Percentiles rank a stretch among this genome's conserved stretches.
Conservation (phyloP, 192 early-diverging fungal genomes). For the Coemansia sp. region DNA sequence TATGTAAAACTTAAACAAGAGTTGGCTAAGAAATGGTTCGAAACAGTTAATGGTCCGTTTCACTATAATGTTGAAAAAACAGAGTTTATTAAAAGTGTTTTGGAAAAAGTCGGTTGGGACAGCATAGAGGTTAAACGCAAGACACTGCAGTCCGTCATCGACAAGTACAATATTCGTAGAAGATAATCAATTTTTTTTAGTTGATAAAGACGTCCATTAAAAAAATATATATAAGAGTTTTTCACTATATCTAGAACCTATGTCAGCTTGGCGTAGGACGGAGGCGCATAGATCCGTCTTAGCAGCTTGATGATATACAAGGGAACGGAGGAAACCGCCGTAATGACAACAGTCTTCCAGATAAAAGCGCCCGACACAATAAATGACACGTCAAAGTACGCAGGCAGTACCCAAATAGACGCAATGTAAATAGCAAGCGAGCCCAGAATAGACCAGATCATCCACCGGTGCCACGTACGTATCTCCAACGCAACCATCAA, state of each 20-base stretch:
- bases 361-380: conserved; percentile 83
- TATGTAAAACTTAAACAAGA: conserved; percentile 17
- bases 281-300: conserved; percentile 79
- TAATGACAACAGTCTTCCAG: conserved; percentile 90
- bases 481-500: conserved; percentile 96
- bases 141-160: conserved; percentile 1
- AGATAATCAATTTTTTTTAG: too few species aligned
- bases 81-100: conserved; percentile 18
- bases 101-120: conserved; percentile 16
- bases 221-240: background rate
- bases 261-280: conserved; percentile 85
- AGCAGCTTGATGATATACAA: conserved; percentile 84
- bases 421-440: conserved; percentile 82
- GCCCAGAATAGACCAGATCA: conserved; percentile 82
- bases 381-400: conserved; percentile 90
- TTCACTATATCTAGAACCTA: conserved; percentile 9
- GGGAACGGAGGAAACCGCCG: conserved; percentile 82
- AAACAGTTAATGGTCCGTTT: background rate
- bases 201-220: background rate
- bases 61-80: conserved; percentile 20
- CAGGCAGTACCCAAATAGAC: conserved; percentile 86
- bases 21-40: conserved; percentile 19
- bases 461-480: conserved; percentile 89
- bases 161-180: background rate
- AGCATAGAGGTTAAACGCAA: background rate